Conservation (phyloP, 2,329 filamentous ascomycete species). For the Venturia carpophila region DNA sequence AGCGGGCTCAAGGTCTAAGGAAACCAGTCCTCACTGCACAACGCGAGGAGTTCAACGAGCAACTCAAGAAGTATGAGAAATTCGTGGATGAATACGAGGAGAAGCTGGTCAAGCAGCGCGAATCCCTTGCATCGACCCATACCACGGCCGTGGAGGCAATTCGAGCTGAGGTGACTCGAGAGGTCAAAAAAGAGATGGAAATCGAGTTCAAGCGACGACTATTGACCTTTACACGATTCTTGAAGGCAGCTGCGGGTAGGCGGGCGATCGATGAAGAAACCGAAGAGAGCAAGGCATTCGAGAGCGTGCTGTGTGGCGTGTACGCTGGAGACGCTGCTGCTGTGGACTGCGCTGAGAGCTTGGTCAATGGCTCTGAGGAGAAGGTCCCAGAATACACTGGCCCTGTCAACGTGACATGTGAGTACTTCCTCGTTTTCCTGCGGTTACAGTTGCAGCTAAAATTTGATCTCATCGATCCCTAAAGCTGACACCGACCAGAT, state of each 20-base stretch:
- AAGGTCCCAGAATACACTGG: constrained; percentile 58
- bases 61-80: constrained; percentile 66
- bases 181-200: constrained; percentile 48
- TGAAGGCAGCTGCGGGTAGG: constrained; percentile 67
- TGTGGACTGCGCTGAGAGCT: constrained; percentile 66
- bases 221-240: constrained; percentile 67
- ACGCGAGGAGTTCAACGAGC: constrained; percentile 63
- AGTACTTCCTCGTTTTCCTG: constrained; percentile 28
- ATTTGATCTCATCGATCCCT: background rate
- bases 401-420: constrained; percentile 63
- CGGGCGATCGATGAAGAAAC: constrained; percentile 62
- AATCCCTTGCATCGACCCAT: constrained; percentile 46
- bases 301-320: constrained; percentile 69
- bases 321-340: constrained; percentile 71
- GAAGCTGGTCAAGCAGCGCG: constrained; percentile 51
- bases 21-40: constrained; percentile 64
- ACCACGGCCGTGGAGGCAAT: constrained; percentile 50
- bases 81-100: constrained; percentile 63
- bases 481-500: constrained; percentile 23
- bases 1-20: constrained; percentile 69
- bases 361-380: constrained; percentile 65
- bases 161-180: constrained; percentile 46
- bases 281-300: constrained; percentile 72
- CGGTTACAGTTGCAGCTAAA: background rate
- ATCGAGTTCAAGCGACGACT: constrained; percentile 53